Base-by-base conservation (phyloP, 2,329 filamentous ascomycete species). In the Blastomyces emzantsi region DNA sequence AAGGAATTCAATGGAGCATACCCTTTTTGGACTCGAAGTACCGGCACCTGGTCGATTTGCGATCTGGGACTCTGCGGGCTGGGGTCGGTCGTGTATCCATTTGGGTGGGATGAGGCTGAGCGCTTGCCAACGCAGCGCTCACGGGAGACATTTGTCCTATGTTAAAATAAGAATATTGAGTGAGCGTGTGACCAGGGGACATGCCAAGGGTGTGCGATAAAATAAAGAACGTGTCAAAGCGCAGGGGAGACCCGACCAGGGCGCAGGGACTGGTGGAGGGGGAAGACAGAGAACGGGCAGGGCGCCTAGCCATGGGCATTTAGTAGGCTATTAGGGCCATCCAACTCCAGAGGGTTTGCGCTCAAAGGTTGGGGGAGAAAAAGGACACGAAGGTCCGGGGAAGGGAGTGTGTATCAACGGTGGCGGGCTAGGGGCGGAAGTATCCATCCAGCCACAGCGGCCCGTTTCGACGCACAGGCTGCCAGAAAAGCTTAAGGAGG, bases 1-100 rank as follows among this genome's bases (percentile, higher is more conserved):
- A 33, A 36, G 33, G 33, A 11, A 36, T 36, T 36, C 8, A 36
- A 36, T 36, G 33, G 28, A 30, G 25, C 17, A 63, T 76, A 77
- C 77, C 77, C 68, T 72, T 73, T 64, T 73, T 74, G 67, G 73
- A 72, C 58, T 68, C 71, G 68, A 73, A 77, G 73, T 74, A 76
- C 62, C 75, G 74, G 71, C 77, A 77, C 62, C 70, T 67, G 61
- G 63, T 63, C 62, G 60, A 63, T 60, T 63, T 67, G 63, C 62
- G 66, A 60, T 61, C 52, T 43, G 60, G 39, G 60, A 63, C 65
- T 62, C 63, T 61, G 65, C 65, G 65, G 65, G 62, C 64, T 65
- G 63, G 61, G 30, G 57, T 39, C 47, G 62, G 55, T 52, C 49
- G 60, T 62, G 59, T 62, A 41, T 51, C 47, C 43, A 52, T 52